Evolutionary conservation across 306 rosid species (phyloP).

Genomic region (Psophocarpus tetragonolobus): DNA sequence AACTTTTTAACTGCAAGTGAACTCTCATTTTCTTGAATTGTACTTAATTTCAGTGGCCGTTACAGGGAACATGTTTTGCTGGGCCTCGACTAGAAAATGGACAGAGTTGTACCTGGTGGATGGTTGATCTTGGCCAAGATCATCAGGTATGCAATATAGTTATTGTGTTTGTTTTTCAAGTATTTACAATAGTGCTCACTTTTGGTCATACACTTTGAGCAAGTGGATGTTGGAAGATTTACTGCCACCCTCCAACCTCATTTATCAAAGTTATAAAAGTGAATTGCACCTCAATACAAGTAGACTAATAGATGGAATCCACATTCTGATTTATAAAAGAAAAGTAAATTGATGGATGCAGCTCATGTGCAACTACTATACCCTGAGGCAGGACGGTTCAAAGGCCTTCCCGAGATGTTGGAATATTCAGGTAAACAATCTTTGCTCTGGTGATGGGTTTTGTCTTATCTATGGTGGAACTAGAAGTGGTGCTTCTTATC

Average conservation of each 20-base stretch:
- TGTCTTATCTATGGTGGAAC: background rate
- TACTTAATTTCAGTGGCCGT: slow-evolving; percentile 30
- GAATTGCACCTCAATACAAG: slow-evolving; percentile 17
- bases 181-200: background rate
- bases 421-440: slow-evolving; percentile 73
- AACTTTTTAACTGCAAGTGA: background rate
- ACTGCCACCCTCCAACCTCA: background rate
- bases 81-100: slow-evolving; percentile 89
- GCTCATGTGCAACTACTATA: slow-evolving; percentile 95
- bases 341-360: slow-evolving; percentile 37
- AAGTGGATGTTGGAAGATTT: background rate
- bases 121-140: slow-evolving; percentile 79
- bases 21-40: slow-evolving; percentile 19
- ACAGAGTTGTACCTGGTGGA: slow-evolving; percentile 80
- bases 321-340: slow-evolving; percentile 32
- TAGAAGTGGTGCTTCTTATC: background rate
- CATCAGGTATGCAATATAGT: slow-evolving; percentile 67
- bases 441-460: background rate
- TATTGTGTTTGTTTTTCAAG: background rate
- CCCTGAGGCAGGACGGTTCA: slow-evolving; percentile 90
- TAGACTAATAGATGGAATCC: background rate
- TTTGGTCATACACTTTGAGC: background rate
- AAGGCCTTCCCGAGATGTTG: slow-evolving; percentile 79
- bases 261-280: slow-evolving; percentile 13
- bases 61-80: slow-evolving; percentile 89